Conservation (phyloP, 352 stramenopile genomes). For the Halophytophthora polymorphica region DNA sequence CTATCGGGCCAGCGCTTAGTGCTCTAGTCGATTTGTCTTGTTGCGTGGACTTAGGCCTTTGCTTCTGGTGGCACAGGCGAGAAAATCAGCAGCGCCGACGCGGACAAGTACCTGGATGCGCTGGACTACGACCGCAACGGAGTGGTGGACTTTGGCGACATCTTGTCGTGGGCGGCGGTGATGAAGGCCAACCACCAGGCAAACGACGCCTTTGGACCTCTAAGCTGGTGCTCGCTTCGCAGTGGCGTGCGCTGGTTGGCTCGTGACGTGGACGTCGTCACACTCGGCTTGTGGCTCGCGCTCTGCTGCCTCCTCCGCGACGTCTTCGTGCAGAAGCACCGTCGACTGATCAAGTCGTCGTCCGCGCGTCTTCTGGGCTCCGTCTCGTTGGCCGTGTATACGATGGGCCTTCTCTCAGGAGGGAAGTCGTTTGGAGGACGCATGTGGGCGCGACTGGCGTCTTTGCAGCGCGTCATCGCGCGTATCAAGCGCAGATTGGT, state of each 20-base stretch:
- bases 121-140: constrained; percentile 77
- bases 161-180: constrained; percentile 70
- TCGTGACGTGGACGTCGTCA: constrained; percentile 14
- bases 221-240: constrained; percentile 16
- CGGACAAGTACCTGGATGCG: constrained; percentile 59
- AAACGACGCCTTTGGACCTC: constrained; percentile 10
- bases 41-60: not conserved
- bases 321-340: constrained; percentile 29
- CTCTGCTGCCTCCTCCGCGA: constrained; percentile 33
- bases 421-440: constrained; percentile 5
- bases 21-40: not conserved
- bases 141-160: constrained; percentile 70
- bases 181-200: constrained; percentile 66
- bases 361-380: constrained; percentile 21
- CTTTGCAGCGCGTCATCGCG: constrained; percentile 1
- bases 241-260: constrained; percentile 11
- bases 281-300: constrained; percentile 28
- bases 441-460: constrained; percentile 5
- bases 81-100: constrained; percentile 41
- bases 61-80: constrained; percentile 35
- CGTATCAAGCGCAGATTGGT: constrained; percentile 10
- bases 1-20: not conserved
- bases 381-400: constrained; percentile 26
- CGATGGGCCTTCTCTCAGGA: constrained; percentile 16
- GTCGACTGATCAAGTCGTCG: constrained; percentile 34